phyloP scores from a whole-genome alignment of 2,329 filamentous ascomycete species.

The Teratosphaeria pseudoeucalypti region DNA sequence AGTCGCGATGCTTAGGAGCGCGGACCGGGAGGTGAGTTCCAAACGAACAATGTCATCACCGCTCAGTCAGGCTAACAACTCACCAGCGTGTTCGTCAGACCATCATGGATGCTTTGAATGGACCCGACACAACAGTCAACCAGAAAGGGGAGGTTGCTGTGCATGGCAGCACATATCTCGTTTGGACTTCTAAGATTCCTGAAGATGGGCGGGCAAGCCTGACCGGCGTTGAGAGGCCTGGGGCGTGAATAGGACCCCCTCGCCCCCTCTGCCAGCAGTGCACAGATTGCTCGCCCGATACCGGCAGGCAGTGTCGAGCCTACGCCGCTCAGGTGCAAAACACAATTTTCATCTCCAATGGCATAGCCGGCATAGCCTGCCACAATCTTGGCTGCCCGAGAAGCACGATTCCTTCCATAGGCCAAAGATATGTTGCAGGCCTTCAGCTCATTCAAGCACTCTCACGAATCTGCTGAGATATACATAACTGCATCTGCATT shows the following conservation, averaged over 20 bases:
- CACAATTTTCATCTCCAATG: not conserved
- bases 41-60: not conserved
- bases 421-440: not conserved
- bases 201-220: conserved; percentile 16
- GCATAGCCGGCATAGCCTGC: not conserved
- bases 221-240: conserved; percentile 12
- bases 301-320: no score
- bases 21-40: conserved; percentile 36
- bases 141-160: conserved; percentile 52
- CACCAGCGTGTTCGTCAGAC: conserved; percentile 39
- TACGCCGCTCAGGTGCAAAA: no score
- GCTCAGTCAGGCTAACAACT: not conserved
- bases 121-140: conserved; percentile 47
- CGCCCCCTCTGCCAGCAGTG: not conserved
- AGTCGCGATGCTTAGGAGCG: conserved; percentile 48
- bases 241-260: conserved; percentile 1
- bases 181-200: conserved; percentile 47
- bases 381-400: not conserved
- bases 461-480: conserved; percentile 52
- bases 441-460: not conserved
- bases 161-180: conserved; percentile 54
- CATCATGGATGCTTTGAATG: conserved; percentile 45
- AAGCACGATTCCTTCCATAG: not conserved
- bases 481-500: conserved; percentile 50
- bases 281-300: no score